Percentiles rank a stretch among this genome's conserved stretches.
Evolutionary conservation across 257 asterid genomes (phyloP).

Genomic region (Craterostigma plantagineum): DNA sequence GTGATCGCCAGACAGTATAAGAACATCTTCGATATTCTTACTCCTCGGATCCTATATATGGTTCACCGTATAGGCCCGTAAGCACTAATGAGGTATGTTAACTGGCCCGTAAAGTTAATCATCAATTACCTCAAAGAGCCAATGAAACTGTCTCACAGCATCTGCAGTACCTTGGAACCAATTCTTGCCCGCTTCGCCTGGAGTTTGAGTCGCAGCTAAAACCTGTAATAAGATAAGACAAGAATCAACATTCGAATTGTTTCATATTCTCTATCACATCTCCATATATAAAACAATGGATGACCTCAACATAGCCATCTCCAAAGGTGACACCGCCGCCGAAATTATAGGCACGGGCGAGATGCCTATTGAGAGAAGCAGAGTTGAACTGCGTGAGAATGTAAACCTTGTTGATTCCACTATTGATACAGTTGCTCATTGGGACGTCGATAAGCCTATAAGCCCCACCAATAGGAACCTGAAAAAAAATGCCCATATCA

Average conservation of each 20-base stretch:
- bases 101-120: too few species aligned
- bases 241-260: not conserved
- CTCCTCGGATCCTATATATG: slow-evolving; percentile 66
- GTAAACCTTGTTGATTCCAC: slow-evolving; percentile 92
- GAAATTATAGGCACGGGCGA: slow-evolving; percentile 70
- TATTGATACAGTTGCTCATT: slow-evolving; percentile 95
- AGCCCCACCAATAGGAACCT: slow-evolving; percentile 98
- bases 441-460: slow-evolving; percentile 94
- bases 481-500: not conserved
- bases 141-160: slow-evolving; percentile 89
- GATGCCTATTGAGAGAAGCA: slow-evolving; percentile 91
- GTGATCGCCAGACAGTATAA: slow-evolving; percentile 95
- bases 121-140: slow-evolving; percentile 81
- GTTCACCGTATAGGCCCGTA: not conserved
- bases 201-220: slow-evolving; percentile 95
- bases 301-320: slow-evolving; percentile 87
- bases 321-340: slow-evolving; percentile 69
- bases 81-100: too few species aligned
- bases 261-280: too few species aligned
- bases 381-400: slow-evolving; percentile 94
- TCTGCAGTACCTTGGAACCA: slow-evolving; percentile 99
- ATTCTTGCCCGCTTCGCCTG: slow-evolving; percentile 70
- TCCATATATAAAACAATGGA: not conserved
- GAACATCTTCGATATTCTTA: slow-evolving; percentile 86
- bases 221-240: slow-evolving; percentile 22